Evolutionary conservation across 306 rosid species (phyloP), one percentile per base, ranked within the genome.

Genomic region (Quercus robur): DNA sequence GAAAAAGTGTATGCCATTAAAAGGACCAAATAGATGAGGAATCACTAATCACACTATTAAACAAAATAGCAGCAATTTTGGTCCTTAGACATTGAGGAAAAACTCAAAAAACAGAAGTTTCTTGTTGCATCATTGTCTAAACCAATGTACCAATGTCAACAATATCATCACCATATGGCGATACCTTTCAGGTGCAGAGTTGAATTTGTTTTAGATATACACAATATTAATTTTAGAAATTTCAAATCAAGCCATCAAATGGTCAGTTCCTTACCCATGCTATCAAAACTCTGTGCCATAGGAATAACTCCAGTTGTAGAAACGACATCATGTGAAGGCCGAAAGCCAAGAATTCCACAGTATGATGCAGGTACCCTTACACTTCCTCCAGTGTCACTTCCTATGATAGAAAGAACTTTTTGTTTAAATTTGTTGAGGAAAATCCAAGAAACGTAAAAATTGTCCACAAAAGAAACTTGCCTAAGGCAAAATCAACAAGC

Each of bases 341-440:
- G 92, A 75, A 95, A 90, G 59, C 99, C 99, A 30, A 91, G 89
- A 86, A 91, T 90, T 80, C 99, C 96, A 84, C 99, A 95, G 56
- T 90, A 89, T 3, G 99, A 89, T 74, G 99, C 93, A 23, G 98
- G 98, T 61, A 91, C 90, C 84, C 99, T 93, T 46, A 95, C 89
- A 85, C 99, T 95, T 72, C 91, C 99, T 77, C 97, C 99, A 2
- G 98, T 95, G 69, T 95, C 98, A 19, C 96, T 90, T 87, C 99
- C 99, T 95, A 80, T 57, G 30, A 73, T 14, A 76, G 52, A 49
- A 64, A 80, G 30, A 20, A 70, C 56, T 15, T 41, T 49, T 14
- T 11, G 28, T 28, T 52, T 77, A 75, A 81, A 61, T 54, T 63
- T 64, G 74, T 56, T 30, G 35, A 35, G 70, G 35, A 75, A 6